Conservation (phyloP, 305 asterid species). For the Fraxinus platypoda region DNA sequence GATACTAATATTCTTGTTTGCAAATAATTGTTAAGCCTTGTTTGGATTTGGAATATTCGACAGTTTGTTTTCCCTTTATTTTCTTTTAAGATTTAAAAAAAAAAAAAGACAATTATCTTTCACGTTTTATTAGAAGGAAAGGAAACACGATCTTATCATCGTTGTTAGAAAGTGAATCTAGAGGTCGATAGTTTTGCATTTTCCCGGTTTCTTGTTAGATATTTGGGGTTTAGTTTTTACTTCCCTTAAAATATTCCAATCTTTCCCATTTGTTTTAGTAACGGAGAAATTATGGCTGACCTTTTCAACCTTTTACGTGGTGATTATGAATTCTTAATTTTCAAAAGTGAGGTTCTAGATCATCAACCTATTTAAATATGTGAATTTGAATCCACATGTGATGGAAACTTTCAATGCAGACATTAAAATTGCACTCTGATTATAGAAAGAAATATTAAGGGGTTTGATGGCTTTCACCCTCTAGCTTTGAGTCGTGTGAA, state of each 20-base stretch:
- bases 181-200: background rate
- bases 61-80: background rate
- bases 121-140: background rate
- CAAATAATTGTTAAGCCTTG: background rate
- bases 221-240: background rate
- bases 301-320: background rate
- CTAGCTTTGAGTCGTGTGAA: background rate
- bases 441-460: background rate
- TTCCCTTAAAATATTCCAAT: background rate
- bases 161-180: background rate
- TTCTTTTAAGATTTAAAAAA: background rate
- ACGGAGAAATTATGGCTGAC: background rate
- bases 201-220: background rate
- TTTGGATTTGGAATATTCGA: background rate
- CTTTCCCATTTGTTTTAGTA: background rate
- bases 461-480: background rate
- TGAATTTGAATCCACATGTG: background rate
- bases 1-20: background rate
- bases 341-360: background rate
- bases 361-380: background rate
- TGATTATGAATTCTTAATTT: background rate
- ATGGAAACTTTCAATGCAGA: background rate
- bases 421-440: background rate
- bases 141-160: background rate
- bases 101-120: background rate